A percentile compares a stretch with the other conserved stretches of the same genome.
Conservation (phyloP, 129 eudicot species). For the Calendula officinalis region DNA sequence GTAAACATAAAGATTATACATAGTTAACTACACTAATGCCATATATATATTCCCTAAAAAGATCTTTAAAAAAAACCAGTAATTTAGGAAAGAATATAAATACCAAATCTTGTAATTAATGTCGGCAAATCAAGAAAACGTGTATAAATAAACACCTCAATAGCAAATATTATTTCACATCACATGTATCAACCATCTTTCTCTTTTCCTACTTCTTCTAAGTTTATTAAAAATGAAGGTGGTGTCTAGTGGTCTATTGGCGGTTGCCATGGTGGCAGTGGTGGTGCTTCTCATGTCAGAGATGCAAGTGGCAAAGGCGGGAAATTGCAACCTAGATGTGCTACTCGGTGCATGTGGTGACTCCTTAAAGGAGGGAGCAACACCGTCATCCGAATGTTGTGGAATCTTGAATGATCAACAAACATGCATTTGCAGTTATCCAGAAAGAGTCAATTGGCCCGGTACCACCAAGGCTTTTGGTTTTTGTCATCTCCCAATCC, state of each 20-base stretch:
- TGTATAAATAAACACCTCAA: neutral
- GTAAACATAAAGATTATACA: too few relatives aligned
- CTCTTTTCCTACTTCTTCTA: too few relatives aligned
- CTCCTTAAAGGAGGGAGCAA: constrained; percentile 1
- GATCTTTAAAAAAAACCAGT: too few relatives aligned
- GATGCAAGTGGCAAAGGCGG: neutral
- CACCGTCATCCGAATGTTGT: neutral
- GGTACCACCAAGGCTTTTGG: neutral
- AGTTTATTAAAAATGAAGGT: neutral
- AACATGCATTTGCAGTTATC: neutral
- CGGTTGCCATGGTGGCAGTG: neutral
- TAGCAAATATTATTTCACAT: too few relatives aligned
- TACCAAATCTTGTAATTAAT: neutral
- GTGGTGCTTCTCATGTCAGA: neutral
- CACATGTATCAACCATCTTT: too few relatives aligned
- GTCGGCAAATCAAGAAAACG: neutral
- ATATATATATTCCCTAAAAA: too few relatives aligned
- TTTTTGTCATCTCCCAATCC: neutral
- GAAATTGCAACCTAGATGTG: neutral
- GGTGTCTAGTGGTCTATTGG: neutral
- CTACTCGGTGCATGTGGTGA: neutral
- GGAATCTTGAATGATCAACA: neutral
- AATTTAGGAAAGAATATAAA: too few relatives aligned
- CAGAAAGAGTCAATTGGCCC: neutral
- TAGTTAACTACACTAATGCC: too few relatives aligned